Conservation (phyloP, 2,329 filamentous ascomycete genomes). For the Madurella mycetomatis region DNA sequence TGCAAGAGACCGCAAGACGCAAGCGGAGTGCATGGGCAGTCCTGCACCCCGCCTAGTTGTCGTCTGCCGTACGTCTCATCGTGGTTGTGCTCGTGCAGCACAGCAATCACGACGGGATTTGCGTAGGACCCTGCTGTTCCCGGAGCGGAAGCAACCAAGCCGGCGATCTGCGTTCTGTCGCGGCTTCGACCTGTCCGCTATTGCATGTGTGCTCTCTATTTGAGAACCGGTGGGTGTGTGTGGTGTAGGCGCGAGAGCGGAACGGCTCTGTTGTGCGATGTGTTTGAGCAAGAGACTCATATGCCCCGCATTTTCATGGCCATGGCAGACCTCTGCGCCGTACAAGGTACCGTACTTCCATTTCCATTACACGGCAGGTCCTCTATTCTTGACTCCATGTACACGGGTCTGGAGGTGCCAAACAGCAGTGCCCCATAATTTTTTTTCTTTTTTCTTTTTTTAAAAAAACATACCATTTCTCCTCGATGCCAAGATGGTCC, state of each 20-base stretch:
- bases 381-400: too few relatives aligned
- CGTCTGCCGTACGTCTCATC: background rate
- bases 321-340: background rate
- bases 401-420: too few relatives aligned
- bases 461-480: too few relatives aligned
- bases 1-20: too few relatives aligned
- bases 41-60: too few relatives aligned
- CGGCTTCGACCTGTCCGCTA: background rate
- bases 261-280: background rate
- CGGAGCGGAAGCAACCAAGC: background rate
- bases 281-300: background rate
- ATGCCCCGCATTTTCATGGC: slow-evolving; percentile 3
- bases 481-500: background rate
- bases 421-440: too few relatives aligned
- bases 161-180: background rate
- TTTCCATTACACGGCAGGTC: too few relatives aligned
- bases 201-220: background rate
- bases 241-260: too few relatives aligned
- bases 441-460: too few relatives aligned
- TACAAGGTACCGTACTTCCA: too few relatives aligned
- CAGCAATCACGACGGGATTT: background rate
- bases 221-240: too few relatives aligned
- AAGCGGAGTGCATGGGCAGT: too few relatives aligned
- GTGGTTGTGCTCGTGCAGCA: background rate
- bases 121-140: background rate